Evolutionary conservation across 306 rosid species (phyloP), one percentile per base, ranked within the genome.

Genomic region (Glycyrrhiza uralensis): DNA sequence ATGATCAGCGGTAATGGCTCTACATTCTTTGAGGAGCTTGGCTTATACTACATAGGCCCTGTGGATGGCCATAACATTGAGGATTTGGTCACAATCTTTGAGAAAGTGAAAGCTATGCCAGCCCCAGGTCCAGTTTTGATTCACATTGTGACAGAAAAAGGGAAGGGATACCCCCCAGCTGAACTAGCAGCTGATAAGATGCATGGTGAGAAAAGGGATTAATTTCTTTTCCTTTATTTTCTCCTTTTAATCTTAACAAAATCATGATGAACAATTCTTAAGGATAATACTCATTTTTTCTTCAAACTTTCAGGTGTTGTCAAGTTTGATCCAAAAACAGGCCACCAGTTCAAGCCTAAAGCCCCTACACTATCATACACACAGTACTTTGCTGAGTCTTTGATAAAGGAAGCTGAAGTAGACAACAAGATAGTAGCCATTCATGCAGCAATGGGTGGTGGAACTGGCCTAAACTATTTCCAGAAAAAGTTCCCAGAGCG

Each of bases 361-460:
- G 45, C 92, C 23, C 4, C 92, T 0, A 89, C 96, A 23, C 94
- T 87, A 18, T 4, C 98, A 30, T 91, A 91, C 67, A 93, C 96
- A 20, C 97, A 62, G 42, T 93, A 91, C 85, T 89, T 93, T 66
- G 96, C 82, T 26, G 96, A 93, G 29, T 86, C 98, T 29, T 84
- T 93, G 42, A 90, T 93, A 69, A 87, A 89, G 68, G 98, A 90
- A 84, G 98, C 98, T 0, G 94, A 93, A 83, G 1, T 13, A 6
- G 98, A 93, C 69, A 86, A 66, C 1, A 89, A 83, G 69, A 82
- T 93, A 22, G 97, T 93, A 33, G 98, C 89, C 12, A 90, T 93
- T 71, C 98, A 93, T 57, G 98, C 98, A 26, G 98, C 98, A 66
- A 93, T 93, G 98, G 98, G 96, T 22, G 91, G 94, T 26, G 98